These are phyloP conservation scores for Urochloa ruziziensis DNA, from an alignment of 176 grass and related monocot genomes.

Conservation along the genomic window DNA sequence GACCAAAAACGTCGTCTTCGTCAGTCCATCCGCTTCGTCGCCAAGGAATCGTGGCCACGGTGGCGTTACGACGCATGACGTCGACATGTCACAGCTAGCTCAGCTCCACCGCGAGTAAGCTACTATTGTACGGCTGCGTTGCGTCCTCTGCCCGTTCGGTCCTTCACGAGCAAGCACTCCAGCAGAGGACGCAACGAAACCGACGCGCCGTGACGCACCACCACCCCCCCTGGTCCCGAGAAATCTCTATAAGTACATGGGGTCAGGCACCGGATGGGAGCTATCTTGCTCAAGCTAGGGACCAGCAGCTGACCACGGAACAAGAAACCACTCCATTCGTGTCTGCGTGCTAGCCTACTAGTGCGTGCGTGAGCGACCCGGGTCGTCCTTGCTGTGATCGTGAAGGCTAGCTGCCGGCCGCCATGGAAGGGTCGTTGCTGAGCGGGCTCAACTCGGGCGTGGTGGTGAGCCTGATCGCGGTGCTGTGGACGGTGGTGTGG, in stretches of 20 bases:
- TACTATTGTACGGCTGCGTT: background rate
- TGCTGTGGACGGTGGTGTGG: slow-evolving; percentile 49
- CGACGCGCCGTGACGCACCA: background rate
- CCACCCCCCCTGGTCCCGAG: background rate
- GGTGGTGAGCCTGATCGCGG: slow-evolving; percentile 41
- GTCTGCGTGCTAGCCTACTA: background rate
- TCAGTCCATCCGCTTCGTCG: background rate
- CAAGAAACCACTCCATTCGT: background rate
- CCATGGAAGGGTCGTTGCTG: background rate
- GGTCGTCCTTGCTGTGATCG: background rate
- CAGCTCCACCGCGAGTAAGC: too few relatives aligned
- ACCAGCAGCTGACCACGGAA: background rate
- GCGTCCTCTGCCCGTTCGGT: background rate
- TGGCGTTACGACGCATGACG: background rate
- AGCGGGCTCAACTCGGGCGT: slow-evolving; percentile 44
- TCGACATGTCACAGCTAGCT: background rate
- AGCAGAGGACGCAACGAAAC: background rate
- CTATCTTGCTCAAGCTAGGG: background rate
- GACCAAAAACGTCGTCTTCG: background rate
- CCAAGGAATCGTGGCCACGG: background rate
- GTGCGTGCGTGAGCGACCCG: too few relatives aligned
- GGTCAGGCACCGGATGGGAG: background rate
- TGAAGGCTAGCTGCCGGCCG: too few relatives aligned
- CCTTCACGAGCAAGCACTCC: background rate
- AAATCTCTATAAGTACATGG: background rate